phyloP scores from a whole-genome alignment of 192 early-diverging fungal genomes.

The Coemansia erecta region DNA sequence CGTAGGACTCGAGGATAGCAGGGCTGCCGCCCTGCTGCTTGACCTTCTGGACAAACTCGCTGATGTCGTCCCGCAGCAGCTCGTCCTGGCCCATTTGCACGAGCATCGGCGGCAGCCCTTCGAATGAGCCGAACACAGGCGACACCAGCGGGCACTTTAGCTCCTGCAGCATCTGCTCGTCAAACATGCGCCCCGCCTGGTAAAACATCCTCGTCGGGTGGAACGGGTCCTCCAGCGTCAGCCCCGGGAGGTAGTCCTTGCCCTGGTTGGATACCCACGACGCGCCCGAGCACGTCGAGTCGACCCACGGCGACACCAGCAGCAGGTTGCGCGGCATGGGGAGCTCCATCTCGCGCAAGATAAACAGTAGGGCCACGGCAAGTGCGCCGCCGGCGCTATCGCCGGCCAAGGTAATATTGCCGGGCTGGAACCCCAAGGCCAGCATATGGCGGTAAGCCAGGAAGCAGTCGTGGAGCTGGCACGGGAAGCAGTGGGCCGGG shows the following conservation, averaged over 20 bases:
- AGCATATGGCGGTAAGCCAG: constrained; percentile 70
- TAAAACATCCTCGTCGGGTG: constrained; percentile 50
- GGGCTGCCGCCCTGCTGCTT: constrained; percentile 8
- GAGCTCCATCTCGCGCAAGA: constrained; percentile 25
- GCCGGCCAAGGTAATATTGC: constrained; percentile 38
- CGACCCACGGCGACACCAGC: constrained; percentile 49
- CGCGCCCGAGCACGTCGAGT: constrained; percentile 35
- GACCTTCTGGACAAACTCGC: constrained; percentile 19
- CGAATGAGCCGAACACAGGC: constrained; percentile 34
- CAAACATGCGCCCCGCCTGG: constrained; percentile 20
- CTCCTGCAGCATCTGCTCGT: constrained; percentile 26
- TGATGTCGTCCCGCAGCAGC: constrained; percentile 43
- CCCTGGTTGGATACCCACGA: constrained; percentile 29
- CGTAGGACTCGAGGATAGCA: constrained; percentile 20
- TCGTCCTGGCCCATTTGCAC: constrained; percentile 44
- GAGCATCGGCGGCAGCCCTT: constrained; percentile 40
- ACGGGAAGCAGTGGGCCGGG: constrained; percentile 34
- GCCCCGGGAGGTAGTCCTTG: constrained; percentile 29
- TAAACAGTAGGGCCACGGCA: constrained; percentile 23
- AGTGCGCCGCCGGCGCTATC: constrained; percentile 51
- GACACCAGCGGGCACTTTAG: constrained; percentile 42
- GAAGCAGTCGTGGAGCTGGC: constrained; percentile 78
- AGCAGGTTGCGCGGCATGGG: constrained; percentile 11
- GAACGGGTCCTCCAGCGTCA: constrained; percentile 30
- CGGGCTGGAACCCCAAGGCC: constrained; percentile 31